phyloP scores from a whole-genome alignment of 495 filamentous ascomycete species.

The Thermochaetoides thermophila region DNA sequence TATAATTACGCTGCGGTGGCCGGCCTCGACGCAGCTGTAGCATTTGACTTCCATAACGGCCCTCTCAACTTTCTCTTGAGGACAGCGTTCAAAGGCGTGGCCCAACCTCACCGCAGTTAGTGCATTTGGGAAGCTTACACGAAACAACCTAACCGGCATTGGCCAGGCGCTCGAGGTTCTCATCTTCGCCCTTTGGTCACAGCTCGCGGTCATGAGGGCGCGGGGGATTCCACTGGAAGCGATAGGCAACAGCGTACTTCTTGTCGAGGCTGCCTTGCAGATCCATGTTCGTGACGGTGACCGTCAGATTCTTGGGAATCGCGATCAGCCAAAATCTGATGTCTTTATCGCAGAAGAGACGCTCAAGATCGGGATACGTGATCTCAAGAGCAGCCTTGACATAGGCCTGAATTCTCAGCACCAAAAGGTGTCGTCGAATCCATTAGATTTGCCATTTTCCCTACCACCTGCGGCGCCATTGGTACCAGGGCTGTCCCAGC shows the following conservation, averaged over 20 bases:
- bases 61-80: slow-evolving; percentile 40
- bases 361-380: slow-evolving; percentile 59
- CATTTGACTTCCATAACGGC: slow-evolving; percentile 47
- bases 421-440: too few species aligned
- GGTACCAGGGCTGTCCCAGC: too few species aligned
- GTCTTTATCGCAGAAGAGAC: slow-evolving; percentile 48
- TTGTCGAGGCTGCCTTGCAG: slow-evolving; percentile 67
- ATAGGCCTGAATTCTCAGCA: slow-evolving; percentile 56
- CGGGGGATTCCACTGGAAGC: slow-evolving; percentile 45
- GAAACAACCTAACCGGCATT: slow-evolving; percentile 59
- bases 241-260: slow-evolving; percentile 60
- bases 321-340: slow-evolving; percentile 62
- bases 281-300: slow-evolving; percentile 62
- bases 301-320: slow-evolving; percentile 44
- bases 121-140: slow-evolving; percentile 51
- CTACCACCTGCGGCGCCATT: too few species aligned
- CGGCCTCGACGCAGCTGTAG: slow-evolving; percentile 53
- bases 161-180: slow-evolving; percentile 59
- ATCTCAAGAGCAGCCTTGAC: slow-evolving; percentile 53
- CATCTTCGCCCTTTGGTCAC: slow-evolving; percentile 50
- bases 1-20: slow-evolving; percentile 63
- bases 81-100: slow-evolving; percentile 52
- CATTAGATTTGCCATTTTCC: too few species aligned
- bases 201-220: slow-evolving; percentile 42
- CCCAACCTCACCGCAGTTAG: slow-evolving; percentile 62